These are phyloP conservation scores for Typha latifolia DNA, from an alignment of 176 grass and related monocot genomes.

Conservation along the genomic window DNA sequence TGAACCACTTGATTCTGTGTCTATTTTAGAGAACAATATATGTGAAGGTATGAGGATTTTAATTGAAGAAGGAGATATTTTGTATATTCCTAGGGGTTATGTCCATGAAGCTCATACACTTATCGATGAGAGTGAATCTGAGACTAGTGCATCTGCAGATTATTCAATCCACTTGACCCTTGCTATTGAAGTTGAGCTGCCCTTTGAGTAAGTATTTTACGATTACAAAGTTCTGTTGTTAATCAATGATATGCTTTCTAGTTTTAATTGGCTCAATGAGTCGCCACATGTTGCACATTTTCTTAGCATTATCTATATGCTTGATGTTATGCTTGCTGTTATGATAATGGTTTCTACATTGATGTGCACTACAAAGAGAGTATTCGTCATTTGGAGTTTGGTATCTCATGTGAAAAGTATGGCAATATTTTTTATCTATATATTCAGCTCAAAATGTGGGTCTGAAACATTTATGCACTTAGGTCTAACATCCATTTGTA, in stretches of 20 bases:
- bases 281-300: background rate
- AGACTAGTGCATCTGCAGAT: constrained; percentile 6
- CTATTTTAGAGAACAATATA: constrained; percentile 26
- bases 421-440: background rate
- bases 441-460: background rate
- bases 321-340: background rate
- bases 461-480: background rate
- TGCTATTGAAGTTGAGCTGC: constrained; percentile 78
- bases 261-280: background rate
- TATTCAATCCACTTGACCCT: constrained; percentile 82
- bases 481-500: too few relatives aligned
- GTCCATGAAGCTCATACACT: constrained; percentile 61
- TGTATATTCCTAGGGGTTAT: constrained; percentile 86
- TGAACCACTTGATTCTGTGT: constrained; percentile 45
- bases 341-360: background rate
- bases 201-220: constrained; percentile 64
- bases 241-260: too few relatives aligned
- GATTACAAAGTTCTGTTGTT: background rate
- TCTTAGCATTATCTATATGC: background rate
- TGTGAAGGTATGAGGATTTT: constrained; percentile 29
- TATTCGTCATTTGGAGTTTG: background rate
- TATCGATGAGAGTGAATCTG: constrained; percentile 9
- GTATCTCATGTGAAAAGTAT: background rate
- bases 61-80: constrained; percentile 59
- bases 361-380: background rate